Base-by-base conservation (phyloP, 345 rosid species). In the Syzygium grande region DNA sequence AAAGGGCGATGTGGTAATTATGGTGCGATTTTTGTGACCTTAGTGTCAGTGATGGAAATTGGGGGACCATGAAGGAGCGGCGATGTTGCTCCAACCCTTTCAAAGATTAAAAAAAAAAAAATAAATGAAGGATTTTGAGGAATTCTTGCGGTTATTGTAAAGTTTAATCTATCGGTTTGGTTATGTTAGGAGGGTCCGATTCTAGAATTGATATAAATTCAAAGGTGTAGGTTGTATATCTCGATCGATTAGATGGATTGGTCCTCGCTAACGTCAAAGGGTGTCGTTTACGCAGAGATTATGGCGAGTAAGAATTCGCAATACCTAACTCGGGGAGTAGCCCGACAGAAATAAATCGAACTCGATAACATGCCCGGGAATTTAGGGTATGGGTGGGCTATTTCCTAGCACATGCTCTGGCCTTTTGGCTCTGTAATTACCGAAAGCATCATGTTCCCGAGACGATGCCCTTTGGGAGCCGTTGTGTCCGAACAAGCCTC, bases 271-370 rank as follows among this genome's bases (percentile, higher is more conserved):
- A 63, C 8, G 6, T 15, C 6, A 30, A 65, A 65, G 5, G 0
- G 11, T 3, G 30, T 65, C 2, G 22, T 29, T 15, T 29, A 65
- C 0, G 17, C 0, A 29, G 19, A 65, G 5, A 65, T 0, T n/a
- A 7, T 1, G 12, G 11, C 10, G 5, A 29, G 41, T 1, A 3
- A 63, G 77, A 63, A 63, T 63, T 63, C 7, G 1, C 78, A 29
- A 65, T 17, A 30, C 41, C 22, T 29, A 65, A 3, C 43, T 65
- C 16, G 4, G 41, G 41, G 41, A 65, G 43, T 65, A 65, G 78
- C 73, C 9, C 30, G 6, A 1, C 11, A 3, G 22, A 65, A 30
- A 65, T 65, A 30, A 16, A 29, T 41, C 78, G 16, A 7, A 10
- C 41, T 65, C 16, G 9, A 65, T 30, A 65, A 41, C 23, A 3